Evolutionary conservation across 805 yeast species (phyloP), one percentile per base, ranked within the genome.

Genomic region (Saccharomyces cerevisiae): DNA sequence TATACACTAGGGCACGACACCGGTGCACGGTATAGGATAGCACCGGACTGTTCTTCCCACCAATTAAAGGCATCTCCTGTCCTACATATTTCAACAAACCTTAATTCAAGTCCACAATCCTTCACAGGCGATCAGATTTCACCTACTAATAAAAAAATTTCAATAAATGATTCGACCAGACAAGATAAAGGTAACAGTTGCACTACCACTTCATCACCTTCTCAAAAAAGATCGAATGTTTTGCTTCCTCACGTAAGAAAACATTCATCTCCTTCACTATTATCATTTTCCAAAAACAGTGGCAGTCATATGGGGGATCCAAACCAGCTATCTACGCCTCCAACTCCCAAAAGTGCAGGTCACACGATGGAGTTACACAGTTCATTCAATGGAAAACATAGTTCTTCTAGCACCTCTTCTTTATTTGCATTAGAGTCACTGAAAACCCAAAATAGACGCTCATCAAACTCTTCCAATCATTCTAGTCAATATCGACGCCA

Each of bases 401-500:
- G 11, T 6, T n/a, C 24, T 36, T 36, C 43, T n/a, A 36, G 43
- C 24, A 36, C 43, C 14, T 32, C 41, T 9, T 50, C 74, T 1
- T 71, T 74, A 0, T 56, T 66, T 22, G 55, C 68, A 6, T 68
- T 72, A 0, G 49, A 71, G 46, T 61, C 68, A 57, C 61, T 62
- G 31, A 60, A 70, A 10, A 68, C 66, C 21, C 68, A 70, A 41
- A 67, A 63, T 47, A 51, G 47, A 10, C 47, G 48, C 8, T 50
- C 63, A 51, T 36, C 43, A 8, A 36, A 36, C 43, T 36, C 43
- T 17, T 36, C 43, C 50, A 63, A 6, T 59, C 67, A 32, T 32
- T 51, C 36, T 30, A 46, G 27, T 46, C 50, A 46, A 29, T 52
- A 11, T 32, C 55, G 22, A 46, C 51, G 21, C 36, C 41, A 22